phyloP scores from a whole-genome alignment of 1,284 basidiomycete genomes.

The Phaffia rhodozyma region DNA sequence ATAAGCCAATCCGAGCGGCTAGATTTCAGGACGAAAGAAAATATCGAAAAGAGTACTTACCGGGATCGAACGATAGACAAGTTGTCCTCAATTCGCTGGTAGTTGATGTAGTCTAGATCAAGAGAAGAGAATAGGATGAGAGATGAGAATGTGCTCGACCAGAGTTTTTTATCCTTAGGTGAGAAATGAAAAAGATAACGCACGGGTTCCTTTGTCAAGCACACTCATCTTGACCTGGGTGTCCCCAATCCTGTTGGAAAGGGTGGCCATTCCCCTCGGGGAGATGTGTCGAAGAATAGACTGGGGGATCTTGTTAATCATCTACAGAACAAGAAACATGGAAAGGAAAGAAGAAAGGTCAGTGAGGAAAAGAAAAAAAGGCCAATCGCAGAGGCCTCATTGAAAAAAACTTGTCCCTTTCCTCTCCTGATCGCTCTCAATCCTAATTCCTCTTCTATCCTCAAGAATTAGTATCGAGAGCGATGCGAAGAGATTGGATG shows the following conservation, averaged over 20 bases:
- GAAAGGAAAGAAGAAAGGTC: neutral
- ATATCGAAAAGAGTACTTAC: slow-evolving; percentile 39
- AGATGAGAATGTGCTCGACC: neutral
- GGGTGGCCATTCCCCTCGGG: slow-evolving; percentile 52
- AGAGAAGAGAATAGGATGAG: neutral
- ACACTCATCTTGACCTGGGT: slow-evolving; percentile 79
- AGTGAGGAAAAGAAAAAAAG: neutral
- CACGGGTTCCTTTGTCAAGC: slow-evolving; percentile 53
- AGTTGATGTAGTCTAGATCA: slow-evolving; percentile 68
- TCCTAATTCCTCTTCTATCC: neutral
- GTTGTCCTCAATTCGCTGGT: slow-evolving; percentile 94
- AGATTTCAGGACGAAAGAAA: neutral
- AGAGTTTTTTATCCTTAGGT: neutral
- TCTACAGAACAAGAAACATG: neutral
- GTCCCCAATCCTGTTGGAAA: slow-evolving; percentile 63
- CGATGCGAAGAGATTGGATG: neutral
- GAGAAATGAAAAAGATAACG: neutral
- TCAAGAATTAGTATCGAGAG: neutral
- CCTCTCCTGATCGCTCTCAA: neutral
- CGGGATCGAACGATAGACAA: slow-evolving; percentile 67
- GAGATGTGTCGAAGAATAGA: slow-evolving; percentile 14
- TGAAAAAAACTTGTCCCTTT: neutral
- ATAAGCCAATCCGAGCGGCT: neutral
- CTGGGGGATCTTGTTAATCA: slow-evolving; percentile 15
- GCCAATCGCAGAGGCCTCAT: neutral